Evolutionary conservation across 106 monocot genomes (phyloP).

Genomic region (Platanthera guangdongensis): DNA sequence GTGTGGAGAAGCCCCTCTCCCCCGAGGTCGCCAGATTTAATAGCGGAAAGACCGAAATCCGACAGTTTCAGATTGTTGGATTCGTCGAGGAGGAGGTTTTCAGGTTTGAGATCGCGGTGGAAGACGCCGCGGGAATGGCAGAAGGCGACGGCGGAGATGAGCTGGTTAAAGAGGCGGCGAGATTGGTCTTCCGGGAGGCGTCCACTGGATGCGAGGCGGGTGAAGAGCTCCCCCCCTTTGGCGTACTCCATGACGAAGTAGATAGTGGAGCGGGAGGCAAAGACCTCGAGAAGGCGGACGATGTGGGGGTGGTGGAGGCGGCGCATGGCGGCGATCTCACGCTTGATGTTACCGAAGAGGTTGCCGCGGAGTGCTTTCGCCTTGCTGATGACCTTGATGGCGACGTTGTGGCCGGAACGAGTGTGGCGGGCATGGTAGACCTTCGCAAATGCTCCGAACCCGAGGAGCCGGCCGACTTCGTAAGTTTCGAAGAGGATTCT

Average conservation of each 20-base stretch:
- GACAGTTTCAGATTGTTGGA: conserved; percentile 8
- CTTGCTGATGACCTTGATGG: conserved; percentile 24
- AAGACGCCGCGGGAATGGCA: conserved; percentile 14
- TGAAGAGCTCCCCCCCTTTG: conserved; percentile 27
- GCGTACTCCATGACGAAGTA: conserved; percentile 32
- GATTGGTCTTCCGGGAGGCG: conserved; percentile 17
- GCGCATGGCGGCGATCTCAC: conserved; percentile 25
- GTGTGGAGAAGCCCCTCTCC: conserved; percentile 7
- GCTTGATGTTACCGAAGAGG: conserved; percentile 16
- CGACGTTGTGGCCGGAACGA: conserved; percentile 25
- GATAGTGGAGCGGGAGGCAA: conserved; percentile 28
- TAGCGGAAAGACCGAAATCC: conserved; percentile 10
- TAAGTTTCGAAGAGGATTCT: conserved; percentile 15
- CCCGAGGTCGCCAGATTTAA: neutral
- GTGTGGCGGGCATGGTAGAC: conserved; percentile 25
- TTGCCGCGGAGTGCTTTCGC: neutral
- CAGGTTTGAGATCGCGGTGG: conserved; percentile 16
- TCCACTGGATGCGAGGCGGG: conserved; percentile 9
- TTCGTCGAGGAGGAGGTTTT: conserved; percentile 13
- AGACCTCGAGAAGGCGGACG: conserved; percentile 25
- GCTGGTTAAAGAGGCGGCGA: conserved; percentile 26
- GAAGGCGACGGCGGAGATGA: conserved; percentile 16
- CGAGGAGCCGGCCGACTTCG: conserved; percentile 21
- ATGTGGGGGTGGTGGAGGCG: conserved; percentile 35
- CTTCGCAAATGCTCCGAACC: conserved; percentile 19